Evolutionary conservation across 2,329 filamentous ascomycete species (phyloP), one percentile per base, ranked within the genome.

Genomic region (Sporothrix variecibatus): DNA sequence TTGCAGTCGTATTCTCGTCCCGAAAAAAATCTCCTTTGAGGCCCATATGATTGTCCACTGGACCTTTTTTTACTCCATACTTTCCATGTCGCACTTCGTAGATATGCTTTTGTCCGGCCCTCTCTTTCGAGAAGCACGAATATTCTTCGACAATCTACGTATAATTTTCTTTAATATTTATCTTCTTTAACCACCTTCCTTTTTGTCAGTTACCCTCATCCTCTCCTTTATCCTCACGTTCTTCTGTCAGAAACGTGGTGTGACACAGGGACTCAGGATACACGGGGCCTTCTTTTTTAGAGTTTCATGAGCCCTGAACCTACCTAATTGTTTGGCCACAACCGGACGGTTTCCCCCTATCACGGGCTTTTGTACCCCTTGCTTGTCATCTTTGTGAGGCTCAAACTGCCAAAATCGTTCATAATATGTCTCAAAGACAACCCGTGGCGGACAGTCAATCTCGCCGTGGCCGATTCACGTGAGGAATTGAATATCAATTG

Each of bases 211-310:
- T 9, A 26, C 23, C n/a, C 20, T 15, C 28, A 23, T 11, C 58
- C 58, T 40, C 6, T 40, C 58, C 43, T 60, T 60, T 1, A 7
- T 23, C 17, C 23, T 28, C 8, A 15, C 2, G 6, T 58, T 60
- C 34, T 28, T 71, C 51, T 20, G 31, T 43, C 68, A 70, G 67
- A 56, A 70, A 70, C 20, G 46, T 56, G 49, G 49, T 56, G 67
- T 49, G 49, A 58, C 31, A 28, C 51, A 58, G 51, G 8, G 51
- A 49, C 43, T 2, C 43, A 20, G 43, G 43, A 3, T 12, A 5
- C 23, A 34, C 34, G 0, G 34, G 34, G 34, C 2, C 1, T 34
- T 15, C n/a, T 46, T 46, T 46, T 15, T 4, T 12, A 43, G 51
- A 11, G 68, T 60, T 71, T 71, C 51, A 60, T 11, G 26, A 28